Base-by-base conservation (phyloP, 2,329 filamentous ascomycete genomes). In the Diaporthe australafricana region DNA sequence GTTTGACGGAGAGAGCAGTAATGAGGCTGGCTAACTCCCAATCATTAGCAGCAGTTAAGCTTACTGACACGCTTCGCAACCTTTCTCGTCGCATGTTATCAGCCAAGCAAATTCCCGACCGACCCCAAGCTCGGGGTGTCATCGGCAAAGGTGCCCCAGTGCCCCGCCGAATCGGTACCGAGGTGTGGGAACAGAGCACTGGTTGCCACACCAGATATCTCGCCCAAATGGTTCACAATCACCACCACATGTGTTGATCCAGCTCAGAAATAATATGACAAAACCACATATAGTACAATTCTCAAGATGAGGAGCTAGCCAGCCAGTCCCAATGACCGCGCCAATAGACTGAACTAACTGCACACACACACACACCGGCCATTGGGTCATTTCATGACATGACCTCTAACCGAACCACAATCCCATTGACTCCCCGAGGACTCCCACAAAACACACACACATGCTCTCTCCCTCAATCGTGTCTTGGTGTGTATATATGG, bases 221-320 rank as follows among this genome's bases (percentile, higher is more conserved):
- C n/a, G n/a, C n/a, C n/a, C n/a, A n/a, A n/a, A n/a, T n/a, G n/a
- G n/a, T n/a, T n/a, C 5, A 27, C 1, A 7, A 30, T 17, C 40
- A 47, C n/a, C n/a, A 20, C 16, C 32, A 4, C 20, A 11, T 20
- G 35, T 6, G n/a, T n/a, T n/a, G n/a, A n/a, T n/a, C n/a, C n/a
- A n/a, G n/a, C n/a, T n/a, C n/a, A n/a, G n/a, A n/a, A n/a, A n/a
- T n/a, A n/a, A n/a, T n/a, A n/a, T n/a, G 3, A 40, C 32, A 47
- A 16, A 48, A 45, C 25, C 45, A 50, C n/a, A 65, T 65, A 65
- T 65, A 50, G 38, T 65, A 65, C 60, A 65, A 27, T 50, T 65
- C 60, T 65, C 60, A 65, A 35, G 16, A 22, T 40, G 38, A 42
- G n/a, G n/a, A 65, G 45, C 45, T 30, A 65, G 60, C 60, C 60